Base-by-base conservation (phyloP, 116 monocot genomes). In the Phalaenopsis hybrid region DNA sequence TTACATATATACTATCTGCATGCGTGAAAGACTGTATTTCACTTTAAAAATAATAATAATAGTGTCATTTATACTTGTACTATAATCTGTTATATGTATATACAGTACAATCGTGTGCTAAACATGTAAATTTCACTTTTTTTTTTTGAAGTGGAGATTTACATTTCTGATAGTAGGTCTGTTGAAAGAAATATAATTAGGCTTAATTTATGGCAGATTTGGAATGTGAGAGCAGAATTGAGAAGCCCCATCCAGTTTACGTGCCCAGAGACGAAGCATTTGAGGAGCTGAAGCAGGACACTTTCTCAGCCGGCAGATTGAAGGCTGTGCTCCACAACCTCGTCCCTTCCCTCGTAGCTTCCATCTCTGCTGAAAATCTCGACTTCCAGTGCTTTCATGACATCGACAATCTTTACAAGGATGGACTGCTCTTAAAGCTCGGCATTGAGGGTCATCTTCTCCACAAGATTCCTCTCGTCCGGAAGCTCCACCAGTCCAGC, bases 381-480 rank as follows among this genome's bases (percentile, higher is more conserved):
- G 82, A 87, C 79, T 93, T 93, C 79, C 80, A 82, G 31, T 90
- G 93, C 5, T 93, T 93, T 82, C 90, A 90, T 58, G 87, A 90
- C 43, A 89, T 93, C 18, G 93, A 93, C 46, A 89, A 82, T 76
- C 90, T 93, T 65, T 93, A 93, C 84, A 93, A 90, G 79, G 92
- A 92, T 58, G 92, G 93, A 2, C 87, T 93, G 43, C 84, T 84
- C 52, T 82, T 93, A 11, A 93, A 93, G 81, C 76, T 90, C 20
- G 90, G 90, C 44, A 82, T 93, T 43, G 90, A 93, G 44, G 93
- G 88, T 25, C 90, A 93, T 44, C 87, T 90, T 70, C 83, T 93
- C 78, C 81, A 85, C 4, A 93, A 90, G 78, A 82, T 93, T 73
- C 93, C 93, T n/a, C 59, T 93, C 15, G 91, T 93, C n/a, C 81